Evolutionary conservation across 441 rosid species (phyloP), one percentile per base, ranked within the genome.

Genomic region (Pelargonium citronellum): DNA sequence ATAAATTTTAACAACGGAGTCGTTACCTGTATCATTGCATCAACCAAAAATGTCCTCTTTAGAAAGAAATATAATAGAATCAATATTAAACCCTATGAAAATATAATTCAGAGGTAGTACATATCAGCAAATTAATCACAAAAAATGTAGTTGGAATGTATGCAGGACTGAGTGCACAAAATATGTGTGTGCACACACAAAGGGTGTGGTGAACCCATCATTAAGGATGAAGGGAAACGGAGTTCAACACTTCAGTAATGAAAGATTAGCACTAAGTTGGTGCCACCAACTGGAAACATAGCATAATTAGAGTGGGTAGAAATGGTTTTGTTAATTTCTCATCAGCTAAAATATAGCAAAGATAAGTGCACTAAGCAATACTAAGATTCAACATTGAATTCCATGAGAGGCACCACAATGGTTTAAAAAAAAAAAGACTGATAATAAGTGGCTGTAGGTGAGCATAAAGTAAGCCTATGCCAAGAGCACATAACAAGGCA

Each of bases 1-100:
- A 93, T 86, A 87, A 96, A 96, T 79, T 96, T 93, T 78, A 96
- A 74, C 86, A 92, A 73, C n/a, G 96, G 96, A 67, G 99, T 93
- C 19, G 97, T 92, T 72, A 93, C 98, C 99, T 96, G 88, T 79
- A 82, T 73, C 73, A 74, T 66, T 64, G 80, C 73, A 43, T 64
- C 43, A 27, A 64, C 20, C 44, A 64, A 27, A 19, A 19, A 8
- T 17, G 30, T 20, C 20, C 12, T 8, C 10, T 58, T 58, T 19
- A 58, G 63, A 58, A 20, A 1, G 24, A 55, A 58, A 19, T 13
- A 2, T 17, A 19, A 7, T 17, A 16, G 7, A 55, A 55, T 7
- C 16, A 55, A 17, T 7, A 16, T 55, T 58, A 19, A 58, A 58
- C 27, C 63, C 63, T 58, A 58, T 58, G 30, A 58, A 19, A 24